phyloP scores from a whole-genome alignment of 192 early-diverging fungal species.

The Linnemannia zychae region DNA sequence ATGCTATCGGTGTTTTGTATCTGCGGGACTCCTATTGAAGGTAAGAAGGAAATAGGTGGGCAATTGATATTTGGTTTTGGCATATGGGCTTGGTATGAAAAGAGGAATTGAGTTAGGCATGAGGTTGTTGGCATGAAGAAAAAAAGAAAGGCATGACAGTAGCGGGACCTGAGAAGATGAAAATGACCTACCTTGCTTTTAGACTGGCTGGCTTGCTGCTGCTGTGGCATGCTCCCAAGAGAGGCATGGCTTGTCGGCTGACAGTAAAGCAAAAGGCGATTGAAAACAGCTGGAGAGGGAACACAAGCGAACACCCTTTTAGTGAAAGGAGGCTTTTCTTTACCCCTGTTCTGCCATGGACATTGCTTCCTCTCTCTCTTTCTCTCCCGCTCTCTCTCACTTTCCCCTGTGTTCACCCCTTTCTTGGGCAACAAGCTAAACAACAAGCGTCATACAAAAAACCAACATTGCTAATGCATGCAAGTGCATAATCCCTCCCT shows the following conservation, averaged over 20 bases:
- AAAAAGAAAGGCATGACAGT: background rate
- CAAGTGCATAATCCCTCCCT: background rate
- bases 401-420: background rate
- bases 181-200: background rate
- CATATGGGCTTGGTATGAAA: background rate
- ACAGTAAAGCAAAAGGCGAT: background rate
- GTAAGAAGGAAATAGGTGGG: conserved; percentile 11
- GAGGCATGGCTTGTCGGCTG: background rate
- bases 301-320: background rate
- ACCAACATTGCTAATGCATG: background rate
- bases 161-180: background rate
- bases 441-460: background rate
- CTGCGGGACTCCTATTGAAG: conserved; percentile 46
- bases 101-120: conserved; percentile 1
- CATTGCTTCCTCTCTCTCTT: background rate
- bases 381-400: background rate
- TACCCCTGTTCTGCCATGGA: too few species aligned
- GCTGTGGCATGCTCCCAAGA: background rate
- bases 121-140: background rate
- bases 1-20: conserved; percentile 54
- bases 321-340: too few species aligned
- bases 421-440: background rate
- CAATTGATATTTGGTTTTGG: background rate
- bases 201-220: background rate
- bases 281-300: background rate